Conservation (phyloP, 1,284 basidiomycete species). For the Erythrobasidium hasegawianum region DNA sequence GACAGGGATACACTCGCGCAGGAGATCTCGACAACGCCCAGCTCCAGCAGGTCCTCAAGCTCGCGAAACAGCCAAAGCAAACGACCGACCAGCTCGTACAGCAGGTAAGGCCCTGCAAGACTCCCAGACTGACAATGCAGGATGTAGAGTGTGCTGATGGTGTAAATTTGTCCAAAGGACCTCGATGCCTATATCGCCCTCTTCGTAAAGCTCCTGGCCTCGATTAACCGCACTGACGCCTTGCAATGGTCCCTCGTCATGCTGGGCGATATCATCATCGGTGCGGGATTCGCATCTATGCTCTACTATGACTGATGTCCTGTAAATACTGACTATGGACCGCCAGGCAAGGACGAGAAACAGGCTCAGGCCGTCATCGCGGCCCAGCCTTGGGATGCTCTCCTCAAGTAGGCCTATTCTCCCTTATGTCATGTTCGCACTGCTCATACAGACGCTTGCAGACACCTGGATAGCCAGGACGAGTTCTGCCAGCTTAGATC, state of each 20-base stretch:
- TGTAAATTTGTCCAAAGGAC: conserved; percentile 53
- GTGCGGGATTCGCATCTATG: conserved; percentile 53
- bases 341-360: conserved; percentile 35
- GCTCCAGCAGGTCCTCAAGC: conserved; percentile 81
- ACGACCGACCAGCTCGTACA: conserved; percentile 39
- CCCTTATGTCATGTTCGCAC: conserved; percentile 5
- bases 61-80: conserved; percentile 52
- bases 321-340: conserved; percentile 41
- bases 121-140: no score
- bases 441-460: conserved; percentile 45
- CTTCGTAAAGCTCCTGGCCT: conserved; percentile 86
- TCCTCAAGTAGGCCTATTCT: conserved; percentile 62
- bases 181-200: conserved; percentile 78
- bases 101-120: conserved; percentile 25
- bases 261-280: conserved; percentile 81
- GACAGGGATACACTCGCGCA: conserved; percentile 87
- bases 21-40: conserved; percentile 85
- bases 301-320: no score
- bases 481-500: conserved; percentile 90
- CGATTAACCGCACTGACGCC: conserved; percentile 86
- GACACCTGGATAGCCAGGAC: conserved; percentile 78
- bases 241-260: conserved; percentile 89
- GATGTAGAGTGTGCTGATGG: background rate
- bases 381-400: conserved; percentile 76
- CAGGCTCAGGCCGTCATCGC: conserved; percentile 51